A percentile compares a stretch with the other conserved stretches of the same genome.
Evolutionary conservation across 148 eudicot genomes (phyloP).

Genomic region (Rheum nobile): DNA sequence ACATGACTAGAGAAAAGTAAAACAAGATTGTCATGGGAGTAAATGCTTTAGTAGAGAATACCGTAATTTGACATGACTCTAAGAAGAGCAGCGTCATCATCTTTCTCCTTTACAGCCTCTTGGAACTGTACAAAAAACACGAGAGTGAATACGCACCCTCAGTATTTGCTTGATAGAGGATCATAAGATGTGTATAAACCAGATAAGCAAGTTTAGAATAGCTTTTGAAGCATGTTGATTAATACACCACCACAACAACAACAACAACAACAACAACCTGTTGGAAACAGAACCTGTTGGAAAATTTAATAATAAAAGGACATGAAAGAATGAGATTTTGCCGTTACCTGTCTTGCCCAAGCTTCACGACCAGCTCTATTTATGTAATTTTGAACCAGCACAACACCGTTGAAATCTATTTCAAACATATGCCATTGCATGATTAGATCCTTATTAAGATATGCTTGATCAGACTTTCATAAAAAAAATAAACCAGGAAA

Average conservation of each 20-base stretch:
- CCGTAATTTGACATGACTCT: conserved; percentile 83
- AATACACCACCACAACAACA: too few species aligned
- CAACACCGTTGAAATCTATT: conserved; percentile 87
- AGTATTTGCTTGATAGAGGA: not conserved
- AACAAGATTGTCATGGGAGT: not conserved
- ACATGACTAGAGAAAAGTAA: not conserved
- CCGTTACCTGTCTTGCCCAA: conserved; percentile 63
- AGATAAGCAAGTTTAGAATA: not conserved
- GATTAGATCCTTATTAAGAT: not conserved
- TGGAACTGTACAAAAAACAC: conserved; percentile 46
- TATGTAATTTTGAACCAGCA: conserved; percentile 79
- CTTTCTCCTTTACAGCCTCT: conserved; percentile 56
- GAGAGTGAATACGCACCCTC: not conserved
- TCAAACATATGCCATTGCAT: not conserved
- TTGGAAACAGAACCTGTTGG: not conserved
- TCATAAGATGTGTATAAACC: not conserved
- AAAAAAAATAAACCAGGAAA: not conserved
- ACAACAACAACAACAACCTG: too few species aligned
- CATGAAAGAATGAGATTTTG: not conserved
- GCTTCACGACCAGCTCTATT: conserved; percentile 61
- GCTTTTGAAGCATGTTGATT: not conserved
- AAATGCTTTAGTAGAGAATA: conserved; percentile 13
- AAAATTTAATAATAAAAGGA: not conserved
- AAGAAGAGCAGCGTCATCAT: conserved; percentile 48
- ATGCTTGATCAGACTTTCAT: not conserved